phyloP scores from a whole-genome alignment of 2,329 filamentous ascomycete genomes.

The Madurella mycetomatis region DNA sequence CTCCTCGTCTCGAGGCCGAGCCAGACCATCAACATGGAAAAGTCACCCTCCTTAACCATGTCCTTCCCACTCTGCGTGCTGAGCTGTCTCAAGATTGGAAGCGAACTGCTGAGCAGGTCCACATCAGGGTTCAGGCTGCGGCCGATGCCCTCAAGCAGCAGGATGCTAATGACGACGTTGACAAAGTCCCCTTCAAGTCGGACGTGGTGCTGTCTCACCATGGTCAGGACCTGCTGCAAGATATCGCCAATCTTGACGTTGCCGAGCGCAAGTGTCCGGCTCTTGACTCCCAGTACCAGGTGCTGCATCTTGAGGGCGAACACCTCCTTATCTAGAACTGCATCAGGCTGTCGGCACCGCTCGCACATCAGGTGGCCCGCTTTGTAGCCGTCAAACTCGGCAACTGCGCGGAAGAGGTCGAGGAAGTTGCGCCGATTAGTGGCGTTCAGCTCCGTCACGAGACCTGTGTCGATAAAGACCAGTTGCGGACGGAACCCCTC shows the following conservation, averaged over 20 bases:
- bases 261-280: slow-evolving; percentile 81
- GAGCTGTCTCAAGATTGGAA: slow-evolving; percentile 86
- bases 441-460: slow-evolving; percentile 89
- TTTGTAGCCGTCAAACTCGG: slow-evolving; percentile 95
- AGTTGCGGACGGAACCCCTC: slow-evolving; percentile 92
- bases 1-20: slow-evolving; percentile 81
- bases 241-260: slow-evolving; percentile 97
- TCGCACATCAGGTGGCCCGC: slow-evolving; percentile 95
- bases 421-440: slow-evolving; percentile 87
- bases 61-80: slow-evolving; percentile 70
- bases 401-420: slow-evolving; percentile 90
- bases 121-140: slow-evolving; percentile 79
- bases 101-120: slow-evolving; percentile 77
- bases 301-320: slow-evolving; percentile 98
- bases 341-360: slow-evolving; percentile 85
- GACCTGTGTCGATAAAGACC: slow-evolving; percentile 94
- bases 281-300: slow-evolving; percentile 86
- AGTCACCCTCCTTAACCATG: slow-evolving; percentile 68
- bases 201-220: slow-evolving; percentile 91
- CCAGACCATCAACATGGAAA: slow-evolving; percentile 88
- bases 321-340: slow-evolving; percentile 81
- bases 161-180: slow-evolving; percentile 93
- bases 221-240: slow-evolving; percentile 79
- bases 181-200: slow-evolving; percentile 95
- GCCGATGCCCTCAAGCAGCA: slow-evolving; percentile 91